phyloP scores from a whole-genome alignment of 257 asterid species.

The Mentha longifolia region DNA sequence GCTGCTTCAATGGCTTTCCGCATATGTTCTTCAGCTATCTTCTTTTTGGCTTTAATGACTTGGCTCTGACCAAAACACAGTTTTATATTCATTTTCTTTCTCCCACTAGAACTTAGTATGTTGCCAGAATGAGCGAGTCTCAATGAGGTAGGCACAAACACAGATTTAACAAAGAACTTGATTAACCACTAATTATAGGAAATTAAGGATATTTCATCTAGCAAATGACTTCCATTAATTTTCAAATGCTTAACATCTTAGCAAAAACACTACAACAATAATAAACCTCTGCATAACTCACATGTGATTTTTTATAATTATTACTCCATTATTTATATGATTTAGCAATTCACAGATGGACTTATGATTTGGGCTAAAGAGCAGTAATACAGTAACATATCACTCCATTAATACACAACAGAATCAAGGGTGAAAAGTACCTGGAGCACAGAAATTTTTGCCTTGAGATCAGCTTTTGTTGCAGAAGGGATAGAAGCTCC shows the following conservation, averaged over 20 bases:
- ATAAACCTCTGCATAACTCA: not conserved
- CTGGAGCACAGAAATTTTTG: conserved; percentile 78
- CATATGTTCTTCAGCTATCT: conserved; percentile 80
- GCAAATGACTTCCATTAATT: not conserved
- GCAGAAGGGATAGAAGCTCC: conserved; percentile 81
- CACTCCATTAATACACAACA: conserved; percentile 3
- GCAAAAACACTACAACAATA: not conserved
- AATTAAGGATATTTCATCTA: not conserved
- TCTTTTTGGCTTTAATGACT: conserved; percentile 82
- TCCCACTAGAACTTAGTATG: conserved; percentile 16
- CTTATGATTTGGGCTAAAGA: conserved; percentile 2
- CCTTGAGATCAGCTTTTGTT: conserved; percentile 85
- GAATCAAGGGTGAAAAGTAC: conserved; percentile 39
- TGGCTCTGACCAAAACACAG: conserved; percentile 59
- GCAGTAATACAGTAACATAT: not conserved
- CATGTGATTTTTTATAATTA: too few relatives aligned
- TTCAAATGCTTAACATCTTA: not conserved
- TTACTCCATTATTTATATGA: not conserved
- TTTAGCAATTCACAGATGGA: not conserved
- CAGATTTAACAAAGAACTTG: not conserved
- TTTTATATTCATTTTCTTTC: conserved; percentile 13
- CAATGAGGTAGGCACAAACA: not conserved
- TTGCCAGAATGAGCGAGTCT: not conserved
- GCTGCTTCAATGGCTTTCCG: conserved; percentile 76
- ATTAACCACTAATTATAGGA: conserved; percentile 10